Evolutionary conservation across 176 grass and related monocot genomes (phyloP).

Genomic region (Hordeum vulgare): DNA sequence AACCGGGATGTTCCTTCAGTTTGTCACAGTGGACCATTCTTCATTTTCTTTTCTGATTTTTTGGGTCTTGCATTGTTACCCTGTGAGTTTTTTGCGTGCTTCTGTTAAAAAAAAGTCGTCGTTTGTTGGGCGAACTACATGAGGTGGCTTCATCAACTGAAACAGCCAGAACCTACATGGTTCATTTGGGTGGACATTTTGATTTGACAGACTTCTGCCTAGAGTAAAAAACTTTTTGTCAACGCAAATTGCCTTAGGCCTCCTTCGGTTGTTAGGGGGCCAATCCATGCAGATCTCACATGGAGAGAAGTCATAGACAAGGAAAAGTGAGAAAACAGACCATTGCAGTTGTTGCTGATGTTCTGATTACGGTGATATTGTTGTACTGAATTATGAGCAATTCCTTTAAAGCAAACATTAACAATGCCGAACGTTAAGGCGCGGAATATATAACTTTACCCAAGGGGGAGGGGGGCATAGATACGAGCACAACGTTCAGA

Average conservation of each 20-base stretch:
- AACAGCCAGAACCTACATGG: background rate
- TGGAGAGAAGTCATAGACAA: too few relatives aligned
- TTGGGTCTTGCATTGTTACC: slow-evolving; percentile 4
- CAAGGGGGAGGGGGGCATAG: too few relatives aligned
- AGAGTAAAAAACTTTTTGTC: background rate
- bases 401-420: too few relatives aligned
- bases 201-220: background rate
- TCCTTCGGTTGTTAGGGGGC: too few relatives aligned
- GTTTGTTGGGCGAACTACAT: background rate
- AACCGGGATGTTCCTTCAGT: slow-evolving; percentile 9
- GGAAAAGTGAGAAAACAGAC: too few relatives aligned
- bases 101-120: background rate
- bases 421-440: too few relatives aligned
- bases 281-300: too few relatives aligned
- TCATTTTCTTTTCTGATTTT: background rate
- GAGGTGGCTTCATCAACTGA: background rate
- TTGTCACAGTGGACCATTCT: slow-evolving; percentile 17
- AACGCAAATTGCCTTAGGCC: background rate
- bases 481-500: too few relatives aligned
- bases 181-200: background rate
- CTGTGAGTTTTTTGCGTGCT: background rate
- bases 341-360: too few relatives aligned
- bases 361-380: too few relatives aligned
- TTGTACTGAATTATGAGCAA: too few relatives aligned
- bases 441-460: too few relatives aligned